Evolutionary conservation across 495 filamentous ascomycete species (phyloP), one percentile per base, ranked within the genome.

Genomic region (Diplogelasinospora grovesii): DNA sequence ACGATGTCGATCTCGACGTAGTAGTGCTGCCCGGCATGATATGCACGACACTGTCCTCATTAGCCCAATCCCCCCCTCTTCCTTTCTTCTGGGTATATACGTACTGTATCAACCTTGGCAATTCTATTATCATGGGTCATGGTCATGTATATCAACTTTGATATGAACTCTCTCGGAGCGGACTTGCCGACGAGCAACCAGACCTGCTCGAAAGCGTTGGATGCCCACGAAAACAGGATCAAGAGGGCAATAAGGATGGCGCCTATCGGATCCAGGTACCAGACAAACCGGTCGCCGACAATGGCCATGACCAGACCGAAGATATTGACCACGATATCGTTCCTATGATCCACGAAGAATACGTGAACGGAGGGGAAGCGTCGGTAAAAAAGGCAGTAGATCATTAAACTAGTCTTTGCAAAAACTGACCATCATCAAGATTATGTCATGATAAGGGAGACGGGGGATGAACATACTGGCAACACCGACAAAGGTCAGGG

Each of bases 1-100:
- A 79, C 67, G 39, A 77, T 67, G 49, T 77, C 74, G 18, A 78
- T 66, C 47, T 78, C 74, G 23, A 77, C 71, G 46, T 75, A 77
- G 45, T 71, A 74, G 20, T 71, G 61, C 43, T 73, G 66, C 0
- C 74, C 73, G 11, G 71, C 69, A 55, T 76, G 73, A 48, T 76
- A 77, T 24, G 71, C 74, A 26, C 71, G 68, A 36, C 63, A 68
- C 59, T 66, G 27, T 11, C n/a, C n/a, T n/a, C n/a, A n/a, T 38
- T 26, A n/a, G n/a, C n/a, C n/a, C n/a, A n/a, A n/a, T n/a, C n/a
- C n/a, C n/a, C n/a, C n/a, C n/a, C n/a, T n/a, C 22, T 26, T 16
- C 13, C 10, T 25, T 11, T 39, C n/a, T n/a, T 24, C 18, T 44
- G 27, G 27, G 45, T 48, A 43, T 16, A 3, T 42, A 44, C 59